Conservation (phyloP, 495 filamentous ascomycete genomes). For the Neurospora pannonica region DNA sequence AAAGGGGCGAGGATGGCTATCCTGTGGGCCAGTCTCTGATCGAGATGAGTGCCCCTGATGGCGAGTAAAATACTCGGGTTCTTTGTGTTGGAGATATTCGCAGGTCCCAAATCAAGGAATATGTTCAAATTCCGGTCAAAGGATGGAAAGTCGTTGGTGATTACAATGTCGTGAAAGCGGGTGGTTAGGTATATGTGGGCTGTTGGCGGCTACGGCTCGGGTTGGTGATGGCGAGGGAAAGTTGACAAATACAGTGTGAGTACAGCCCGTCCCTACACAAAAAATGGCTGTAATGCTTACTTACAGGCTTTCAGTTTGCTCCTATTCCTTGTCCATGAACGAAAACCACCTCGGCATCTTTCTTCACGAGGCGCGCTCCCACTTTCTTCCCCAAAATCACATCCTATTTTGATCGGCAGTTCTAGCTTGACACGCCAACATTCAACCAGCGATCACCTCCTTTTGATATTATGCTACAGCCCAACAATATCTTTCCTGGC, state of each 20-base stretch:
- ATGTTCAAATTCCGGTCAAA: neutral
- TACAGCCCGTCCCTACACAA: neutral
- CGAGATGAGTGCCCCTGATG: neutral
- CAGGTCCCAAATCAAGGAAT: neutral
- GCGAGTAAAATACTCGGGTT: neutral
- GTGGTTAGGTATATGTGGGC: neutral
- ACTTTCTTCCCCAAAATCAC: neutral
- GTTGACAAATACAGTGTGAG: neutral
- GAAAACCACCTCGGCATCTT: neutral
- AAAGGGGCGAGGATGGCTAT: neutral
- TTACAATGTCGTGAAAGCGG: neutral
- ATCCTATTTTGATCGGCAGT: neutral
- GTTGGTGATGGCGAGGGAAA: neutral
- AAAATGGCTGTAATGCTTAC: neutral
- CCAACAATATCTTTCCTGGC: neutral
- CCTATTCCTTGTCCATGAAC: neutral
- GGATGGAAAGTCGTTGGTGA: neutral
- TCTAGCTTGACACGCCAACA: neutral
- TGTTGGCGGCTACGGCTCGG: neutral
- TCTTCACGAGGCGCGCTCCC: neutral
- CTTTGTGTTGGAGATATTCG: neutral
- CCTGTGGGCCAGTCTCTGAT: neutral
- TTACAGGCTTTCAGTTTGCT: neutral
- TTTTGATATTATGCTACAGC: neutral
- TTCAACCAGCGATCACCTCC: neutral